Percentiles rank a stretch among this genome's conserved stretches.
These are phyloP conservation scores for Aspergillus unguis DNA, from an alignment of 2,329 filamentous ascomycete species.

Conservation along the genomic window DNA sequence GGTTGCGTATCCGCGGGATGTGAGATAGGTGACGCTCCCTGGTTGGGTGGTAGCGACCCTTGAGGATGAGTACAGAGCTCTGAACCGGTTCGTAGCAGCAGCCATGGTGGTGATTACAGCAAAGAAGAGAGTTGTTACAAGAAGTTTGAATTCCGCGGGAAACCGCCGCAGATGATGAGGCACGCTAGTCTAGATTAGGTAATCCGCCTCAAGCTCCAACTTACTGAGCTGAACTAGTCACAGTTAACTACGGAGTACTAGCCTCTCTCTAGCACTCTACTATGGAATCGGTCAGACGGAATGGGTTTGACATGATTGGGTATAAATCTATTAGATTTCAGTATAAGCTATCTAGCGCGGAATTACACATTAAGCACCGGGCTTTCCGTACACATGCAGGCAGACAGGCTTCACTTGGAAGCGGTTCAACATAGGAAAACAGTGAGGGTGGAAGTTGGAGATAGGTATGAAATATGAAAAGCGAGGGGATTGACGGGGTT, in stretches of 20 bases:
- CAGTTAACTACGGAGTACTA: too few relatives aligned
- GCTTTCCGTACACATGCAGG: constrained; percentile 1
- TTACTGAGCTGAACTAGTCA: neutral
- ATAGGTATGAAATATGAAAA: neutral
- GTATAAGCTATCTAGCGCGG: constrained; percentile 2
- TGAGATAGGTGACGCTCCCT: constrained; percentile 17
- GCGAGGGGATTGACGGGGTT: neutral
- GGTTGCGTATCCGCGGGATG: constrained; percentile 38
- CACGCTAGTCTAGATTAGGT: constrained; percentile 1
- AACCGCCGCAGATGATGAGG: constrained; percentile 14
- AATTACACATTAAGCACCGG: constrained; percentile 18
- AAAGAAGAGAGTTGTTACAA: constrained; percentile 11
- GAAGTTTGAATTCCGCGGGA: constrained; percentile 30
- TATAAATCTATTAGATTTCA: constrained; percentile 10
- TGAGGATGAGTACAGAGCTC: constrained; percentile 31
- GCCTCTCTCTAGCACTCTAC: neutral
- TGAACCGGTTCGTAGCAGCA: constrained; percentile 30
- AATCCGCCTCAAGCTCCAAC: neutral
- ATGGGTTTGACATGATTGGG: constrained; percentile 1
- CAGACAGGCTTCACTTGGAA: neutral
- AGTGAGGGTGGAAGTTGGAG: neutral
- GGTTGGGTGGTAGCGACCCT: constrained; percentile 17
- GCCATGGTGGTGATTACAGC: constrained; percentile 30
- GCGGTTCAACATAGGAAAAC: neutral
- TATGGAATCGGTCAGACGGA: neutral